A percentile compares a stretch with the other conserved stretches of the same genome.
Conservation (phyloP, 2,329 filamentous ascomycete species). For the Hortaea sp. region DNA sequence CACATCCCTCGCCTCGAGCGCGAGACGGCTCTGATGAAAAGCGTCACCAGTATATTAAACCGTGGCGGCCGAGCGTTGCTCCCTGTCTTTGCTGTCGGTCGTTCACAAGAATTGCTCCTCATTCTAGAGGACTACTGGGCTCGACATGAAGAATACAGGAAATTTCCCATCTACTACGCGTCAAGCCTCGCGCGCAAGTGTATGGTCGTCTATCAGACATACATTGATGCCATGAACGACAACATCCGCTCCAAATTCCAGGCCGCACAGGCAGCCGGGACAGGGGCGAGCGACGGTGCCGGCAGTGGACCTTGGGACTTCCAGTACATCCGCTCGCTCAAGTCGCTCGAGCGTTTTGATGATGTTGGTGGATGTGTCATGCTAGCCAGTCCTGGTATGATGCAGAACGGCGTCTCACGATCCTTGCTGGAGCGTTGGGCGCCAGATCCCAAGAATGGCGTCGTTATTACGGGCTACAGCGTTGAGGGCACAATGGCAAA, state of each 20-base stretch:
- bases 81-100: constrained; percentile 87
- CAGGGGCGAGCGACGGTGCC: constrained; percentile 47
- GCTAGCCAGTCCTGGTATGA: constrained; percentile 95
- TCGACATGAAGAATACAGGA: constrained; percentile 78
- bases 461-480: constrained; percentile 96
- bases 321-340: constrained; percentile 81
- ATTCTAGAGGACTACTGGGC: constrained; percentile 97
- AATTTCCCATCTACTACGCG: constrained; percentile 93
- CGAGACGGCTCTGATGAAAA: constrained; percentile 90
- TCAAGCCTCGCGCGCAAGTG: constrained; percentile 90
- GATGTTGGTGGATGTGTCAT: constrained; percentile 94
- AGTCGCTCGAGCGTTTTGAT: constrained; percentile 89
- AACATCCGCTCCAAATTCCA: constrained; percentile 94
- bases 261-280: constrained; percentile 49
- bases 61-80: constrained; percentile 86
- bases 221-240: constrained; percentile 97
- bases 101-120: constrained; percentile 85
- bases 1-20: constrained; percentile 84
- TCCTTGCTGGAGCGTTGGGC: constrained; percentile 93
- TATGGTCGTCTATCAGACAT: constrained; percentile 98
- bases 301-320: constrained; percentile 88
- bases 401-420: constrained; percentile 90
- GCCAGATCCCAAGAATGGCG: constrained; percentile 91
- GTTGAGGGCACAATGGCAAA: constrained; percentile 98
- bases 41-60: constrained; percentile 82